These are phyloP conservation scores for Komagataella populi DNA, from an alignment of 805 yeast species.

Conservation along the genomic window DNA sequence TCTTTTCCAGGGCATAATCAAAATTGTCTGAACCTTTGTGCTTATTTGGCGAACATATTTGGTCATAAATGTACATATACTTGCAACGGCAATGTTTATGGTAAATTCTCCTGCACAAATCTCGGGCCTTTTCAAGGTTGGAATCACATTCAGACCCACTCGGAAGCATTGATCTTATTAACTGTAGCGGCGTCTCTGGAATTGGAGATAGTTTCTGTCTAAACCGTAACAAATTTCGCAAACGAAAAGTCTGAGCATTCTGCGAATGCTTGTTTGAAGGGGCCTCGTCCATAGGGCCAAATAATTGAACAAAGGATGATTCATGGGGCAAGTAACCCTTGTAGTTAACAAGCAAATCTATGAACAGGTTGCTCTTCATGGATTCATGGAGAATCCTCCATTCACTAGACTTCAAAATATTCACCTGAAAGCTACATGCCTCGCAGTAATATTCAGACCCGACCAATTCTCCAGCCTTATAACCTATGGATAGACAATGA, in stretches of 20 bases:
- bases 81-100: constrained; percentile 19
- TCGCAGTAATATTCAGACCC: constrained; percentile 16
- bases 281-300: background rate
- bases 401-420: constrained; percentile 23
- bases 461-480: constrained; percentile 18
- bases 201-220: background rate
- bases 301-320: background rate
- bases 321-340: constrained; percentile 12
- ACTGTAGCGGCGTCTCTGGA: background rate
- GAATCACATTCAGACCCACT: background rate
- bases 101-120: constrained; percentile 11
- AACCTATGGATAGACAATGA: constrained; percentile 24
- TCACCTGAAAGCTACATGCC: constrained; percentile 23
- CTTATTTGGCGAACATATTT: constrained; percentile 14
- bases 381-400: constrained; percentile 29
- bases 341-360: constrained; percentile 22
- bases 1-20: constrained; percentile 17
- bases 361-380: constrained; percentile 26
- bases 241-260: background rate
- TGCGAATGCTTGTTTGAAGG: background rate
- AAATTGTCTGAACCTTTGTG: constrained; percentile 12
- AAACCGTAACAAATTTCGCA: background rate
- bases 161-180: background rate
- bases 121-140: constrained; percentile 1
- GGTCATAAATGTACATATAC: constrained; percentile 23